Evolutionary conservation across 257 asterid genomes (phyloP), one percentile per base, ranked within the genome.

Genomic region (Penstemon davidsonii): DNA sequence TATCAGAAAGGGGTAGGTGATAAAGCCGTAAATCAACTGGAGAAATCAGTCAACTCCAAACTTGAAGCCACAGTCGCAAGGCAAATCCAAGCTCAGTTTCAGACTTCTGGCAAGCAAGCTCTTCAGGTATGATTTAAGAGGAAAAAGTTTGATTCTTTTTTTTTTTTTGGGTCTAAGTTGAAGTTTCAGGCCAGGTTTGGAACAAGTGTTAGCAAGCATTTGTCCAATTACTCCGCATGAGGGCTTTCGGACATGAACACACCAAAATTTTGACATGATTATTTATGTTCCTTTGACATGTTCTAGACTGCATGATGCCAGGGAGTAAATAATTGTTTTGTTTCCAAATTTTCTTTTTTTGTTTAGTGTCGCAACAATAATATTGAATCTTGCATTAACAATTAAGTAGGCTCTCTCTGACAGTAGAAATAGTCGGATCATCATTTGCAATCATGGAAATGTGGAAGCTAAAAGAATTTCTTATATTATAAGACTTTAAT

Each of bases 1-100:
- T 73, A 74, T 64, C 96, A 94, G 99, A 94, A 84, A 80, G 98
- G 99, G 66, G 95, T 94, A 19, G 91, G 91, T 67, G 99, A 94
- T 71, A 94, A 91, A 83, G 89, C 90, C 55, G 90, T 91, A 52
- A 94, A 81, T 76, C 96, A 86, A 64, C 88, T 94, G 73, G 99
- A 88, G 69, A 94, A 91, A 78, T 82, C 98, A 12, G 86, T 94
- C 70, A 83, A 72, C 77, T 67, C 96, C 66, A 94, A 91, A 83
- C 95, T 94, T 53, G 99, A 94, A 81, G 76, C 89, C 61, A 72
- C 88, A 5, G 92, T 94, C 80, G 83, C 88, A 59, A 87, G 91
- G 74, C 96, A 94, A 70, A 86, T 94, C 75, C 98, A 91, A 74
- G 75, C 82, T 47, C 99, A 94, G 56, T 91, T 94, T 79, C 97